Base-by-base conservation (phyloP, 2,329 filamentous ascomycete species). In the Ophiostoma perfectum region DNA sequence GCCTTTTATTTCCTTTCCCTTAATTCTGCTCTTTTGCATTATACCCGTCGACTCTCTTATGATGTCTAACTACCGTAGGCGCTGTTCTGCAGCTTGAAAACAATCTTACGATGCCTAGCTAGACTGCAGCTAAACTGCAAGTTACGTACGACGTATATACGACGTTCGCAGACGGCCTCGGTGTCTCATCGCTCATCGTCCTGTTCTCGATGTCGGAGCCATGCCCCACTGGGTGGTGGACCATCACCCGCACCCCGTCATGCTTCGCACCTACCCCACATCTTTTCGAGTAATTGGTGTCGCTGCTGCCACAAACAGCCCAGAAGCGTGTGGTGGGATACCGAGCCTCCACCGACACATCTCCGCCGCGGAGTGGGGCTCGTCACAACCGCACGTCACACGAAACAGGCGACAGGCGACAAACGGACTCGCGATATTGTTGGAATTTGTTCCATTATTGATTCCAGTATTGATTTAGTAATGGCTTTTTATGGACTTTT, bases 291-390 rank as follows among this genome's bases (percentile, higher is more conserved):
- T 45, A 45, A 47, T 18, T 55, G n/a, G 49, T 27, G 8, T 14
- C 27, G 49, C 18, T 5, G 2, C 45, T 55, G 49, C 27, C 27
- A 27, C 27, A 27, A 27, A 27, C 27, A 27, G 27, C 27, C 27
- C 27, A 27, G 27, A 27, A 27, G 27, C 27, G 67, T 14, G 5
- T 8, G n/a, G 2, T 42, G 58, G 38, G 47, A 71, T 70, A 12
- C 71, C 71, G 71, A 72, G 42, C 49, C 67, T 70, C 41, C 65
- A 45, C 71, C 71, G 71, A 72, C 66, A 66, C 70, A 70, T 72
- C 71, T 72, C 71, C 71, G 71, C 16, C 18, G n/a, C 27, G 39
- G 14, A 38, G 64, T 49, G 64, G 44, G 64, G 1, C 12, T 4
- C 39, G 4, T 11, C 18, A 58, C 27, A 27, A 39, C 55, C 27